A percentile compares a stretch with the other conserved stretches of the same genome.
These are phyloP conservation scores for Carex parvula DNA, from an alignment of 176 grass and related monocot species.

Conservation along the genomic window DNA sequence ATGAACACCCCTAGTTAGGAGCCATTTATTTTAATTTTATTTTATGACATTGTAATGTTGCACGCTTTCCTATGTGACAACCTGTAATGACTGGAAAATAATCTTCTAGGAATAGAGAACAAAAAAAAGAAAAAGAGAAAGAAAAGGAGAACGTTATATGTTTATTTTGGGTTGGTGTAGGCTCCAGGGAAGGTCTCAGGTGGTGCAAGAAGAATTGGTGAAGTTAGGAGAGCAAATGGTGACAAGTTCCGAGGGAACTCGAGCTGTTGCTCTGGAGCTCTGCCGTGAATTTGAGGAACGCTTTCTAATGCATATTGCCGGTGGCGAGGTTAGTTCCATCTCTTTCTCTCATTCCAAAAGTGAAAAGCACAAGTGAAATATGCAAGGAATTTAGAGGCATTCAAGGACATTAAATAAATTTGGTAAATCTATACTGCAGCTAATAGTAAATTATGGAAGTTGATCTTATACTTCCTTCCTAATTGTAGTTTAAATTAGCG, in stretches of 20 bases:
- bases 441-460: neutral
- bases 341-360: neutral
- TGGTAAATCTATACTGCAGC: neutral
- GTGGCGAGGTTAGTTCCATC: slow-evolving; percentile 67
- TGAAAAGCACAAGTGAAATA: neutral
- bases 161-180: slow-evolving; percentile 31
- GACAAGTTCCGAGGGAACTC: slow-evolving; percentile 74
- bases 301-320: slow-evolving; percentile 81
- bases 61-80: neutral
- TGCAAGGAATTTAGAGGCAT: no score
- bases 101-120: neutral
- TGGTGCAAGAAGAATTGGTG: slow-evolving; percentile 80
- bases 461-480: neutral
- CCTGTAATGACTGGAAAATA: neutral
- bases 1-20: neutral
- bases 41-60: neutral
- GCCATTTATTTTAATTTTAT: neutral
- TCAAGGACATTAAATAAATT: neutral
- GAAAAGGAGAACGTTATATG: neutral
- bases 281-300: slow-evolving; percentile 86
- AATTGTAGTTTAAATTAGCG: neutral
- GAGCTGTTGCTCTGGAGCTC: slow-evolving; percentile 80
- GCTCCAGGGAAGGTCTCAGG: slow-evolving; percentile 88
- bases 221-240: slow-evolving; percentile 85
- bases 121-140: no score